Evolutionary conservation across 345 rosid genomes (phyloP).

Genomic region (Rhodamnia rubescens): DNA sequence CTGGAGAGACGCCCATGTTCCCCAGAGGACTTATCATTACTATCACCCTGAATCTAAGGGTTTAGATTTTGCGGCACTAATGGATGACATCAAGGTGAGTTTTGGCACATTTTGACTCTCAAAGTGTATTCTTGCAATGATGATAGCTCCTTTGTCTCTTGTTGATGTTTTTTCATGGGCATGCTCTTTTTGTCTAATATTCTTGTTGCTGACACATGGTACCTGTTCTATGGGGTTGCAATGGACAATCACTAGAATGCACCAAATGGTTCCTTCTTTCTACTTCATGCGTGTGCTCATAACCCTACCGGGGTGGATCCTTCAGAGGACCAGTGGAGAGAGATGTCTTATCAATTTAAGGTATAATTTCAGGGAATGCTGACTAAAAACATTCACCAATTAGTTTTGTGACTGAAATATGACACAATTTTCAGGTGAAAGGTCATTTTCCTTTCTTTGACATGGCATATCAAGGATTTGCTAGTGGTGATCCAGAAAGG

Average conservation of each 20-base stretch:
- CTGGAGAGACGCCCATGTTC: constrained; percentile 92
- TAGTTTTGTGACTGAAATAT: not conserved
- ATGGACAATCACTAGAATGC: constrained; percentile 46
- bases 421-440: constrained; percentile 43
- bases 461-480: constrained; percentile 99
- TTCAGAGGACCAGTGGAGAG: constrained; percentile 87
- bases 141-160: not conserved
- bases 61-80: constrained; percentile 67
- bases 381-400: not conserved
- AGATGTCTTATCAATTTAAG: constrained; percentile 81
- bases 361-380: constrained; percentile 12
- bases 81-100: constrained; percentile 80
- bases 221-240: not conserved
- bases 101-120: not conserved
- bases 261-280: constrained; percentile 84
- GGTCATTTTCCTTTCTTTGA: constrained; percentile 89
- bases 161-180: not conserved
- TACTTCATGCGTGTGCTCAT: constrained; percentile 88
- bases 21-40: constrained; percentile 76
- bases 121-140: not conserved
- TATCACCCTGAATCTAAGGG: constrained; percentile 84
- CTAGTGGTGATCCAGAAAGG: constrained; percentile 90
- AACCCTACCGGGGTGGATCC: constrained; percentile 99
- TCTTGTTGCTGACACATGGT: not conserved
- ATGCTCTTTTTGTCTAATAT: not conserved